Percentiles rank a stretch among this genome's conserved stretches.
phyloP scores from a whole-genome alignment of 805 yeast species.

The Maudiozyma turicensis region DNA sequence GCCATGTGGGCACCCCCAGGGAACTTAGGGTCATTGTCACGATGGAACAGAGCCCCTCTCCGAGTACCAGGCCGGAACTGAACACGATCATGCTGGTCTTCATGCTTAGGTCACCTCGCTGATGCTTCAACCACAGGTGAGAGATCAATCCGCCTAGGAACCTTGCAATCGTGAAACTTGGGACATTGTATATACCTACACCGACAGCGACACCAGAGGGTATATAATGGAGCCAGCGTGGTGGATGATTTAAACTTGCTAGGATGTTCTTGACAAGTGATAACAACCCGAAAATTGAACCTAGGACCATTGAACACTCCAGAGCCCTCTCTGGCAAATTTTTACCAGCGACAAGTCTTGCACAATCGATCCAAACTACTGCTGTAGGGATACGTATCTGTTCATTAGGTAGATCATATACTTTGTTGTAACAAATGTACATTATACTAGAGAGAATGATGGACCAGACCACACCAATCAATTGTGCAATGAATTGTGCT shows the following conservation, averaged over 20 bases:
- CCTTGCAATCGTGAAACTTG: conserved; percentile 87
- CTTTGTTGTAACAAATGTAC: conserved; percentile 70
- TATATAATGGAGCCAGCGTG: conserved; percentile 39
- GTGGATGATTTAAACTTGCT: conserved; percentile 32
- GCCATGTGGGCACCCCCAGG: conserved; percentile 51
- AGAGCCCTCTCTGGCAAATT: conserved; percentile 78
- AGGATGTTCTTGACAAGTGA: conserved; percentile 55
- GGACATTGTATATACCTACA: conserved; percentile 88
- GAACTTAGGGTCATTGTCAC: conserved; percentile 71
- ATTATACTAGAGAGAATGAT: conserved; percentile 68
- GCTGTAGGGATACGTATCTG: conserved; percentile 90
- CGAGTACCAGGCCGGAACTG: conserved; percentile 85
- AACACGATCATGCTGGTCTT: conserved; percentile 74
- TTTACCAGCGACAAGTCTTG: conserved; percentile 81
- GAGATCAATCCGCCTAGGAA: conserved; percentile 79
- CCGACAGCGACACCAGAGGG: conserved; percentile 98
- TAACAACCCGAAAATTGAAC: conserved; percentile 56
- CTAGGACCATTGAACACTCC: conserved; percentile 51
- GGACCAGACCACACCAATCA: conserved; percentile 82
- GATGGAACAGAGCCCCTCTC: conserved; percentile 87
- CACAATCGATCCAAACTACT: conserved; percentile 92
- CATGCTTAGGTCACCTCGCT: conserved; percentile 32
- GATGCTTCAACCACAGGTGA: conserved; percentile 42
- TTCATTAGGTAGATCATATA: conserved; percentile 77
- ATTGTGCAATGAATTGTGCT: conserved; percentile 85